phyloP scores from a whole-genome alignment of 2,329 filamentous ascomycete genomes.

The Tolypocladium tropicale region DNA sequence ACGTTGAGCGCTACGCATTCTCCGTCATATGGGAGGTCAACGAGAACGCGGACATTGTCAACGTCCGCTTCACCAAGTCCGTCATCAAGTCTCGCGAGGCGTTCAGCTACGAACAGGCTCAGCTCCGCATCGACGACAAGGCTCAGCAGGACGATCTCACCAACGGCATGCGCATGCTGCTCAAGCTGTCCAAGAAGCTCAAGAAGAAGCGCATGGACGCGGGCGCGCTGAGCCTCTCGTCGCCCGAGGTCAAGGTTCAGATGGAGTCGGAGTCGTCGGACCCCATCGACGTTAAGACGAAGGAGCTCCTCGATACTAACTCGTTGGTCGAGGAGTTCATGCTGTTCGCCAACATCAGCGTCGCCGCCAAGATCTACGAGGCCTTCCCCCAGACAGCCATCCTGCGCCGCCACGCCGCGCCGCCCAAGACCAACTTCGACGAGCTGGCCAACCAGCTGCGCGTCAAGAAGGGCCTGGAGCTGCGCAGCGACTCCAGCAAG shows the following conservation, averaged over 20 bases:
- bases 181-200: slow-evolving; percentile 85
- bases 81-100: slow-evolving; percentile 95
- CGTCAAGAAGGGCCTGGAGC: slow-evolving; percentile 70
- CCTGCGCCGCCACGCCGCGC: slow-evolving; percentile 81
- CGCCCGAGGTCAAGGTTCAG: slow-evolving; percentile 95
- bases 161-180: slow-evolving; percentile 73
- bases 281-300: slow-evolving; percentile 92
- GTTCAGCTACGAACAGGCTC: slow-evolving; percentile 95
- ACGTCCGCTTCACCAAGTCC: slow-evolving; percentile 86
- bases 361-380: slow-evolving; percentile 80
- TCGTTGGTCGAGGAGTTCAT: slow-evolving; percentile 98
- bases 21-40: slow-evolving; percentile 85
- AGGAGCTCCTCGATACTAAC: slow-evolving; percentile 88
- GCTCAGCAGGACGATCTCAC: slow-evolving; percentile 86
- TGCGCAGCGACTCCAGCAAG: slow-evolving; percentile 77
- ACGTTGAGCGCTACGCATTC: slow-evolving; percentile 89
- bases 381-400: slow-evolving; percentile 93
- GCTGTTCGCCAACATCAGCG: slow-evolving; percentile 93
- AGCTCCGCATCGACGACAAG: slow-evolving; percentile 82
- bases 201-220: slow-evolving; percentile 94
- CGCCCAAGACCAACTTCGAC: slow-evolving; percentile 94
- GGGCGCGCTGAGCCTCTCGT: slow-evolving; percentile 87
- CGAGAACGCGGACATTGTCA: slow-evolving; percentile 73
- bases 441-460: slow-evolving; percentile 85
- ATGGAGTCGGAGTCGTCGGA: slow-evolving; percentile 93